Evolutionary conservation across 2,329 filamentous ascomycete species (phyloP).

Genomic region (Fusarium luffae): DNA sequence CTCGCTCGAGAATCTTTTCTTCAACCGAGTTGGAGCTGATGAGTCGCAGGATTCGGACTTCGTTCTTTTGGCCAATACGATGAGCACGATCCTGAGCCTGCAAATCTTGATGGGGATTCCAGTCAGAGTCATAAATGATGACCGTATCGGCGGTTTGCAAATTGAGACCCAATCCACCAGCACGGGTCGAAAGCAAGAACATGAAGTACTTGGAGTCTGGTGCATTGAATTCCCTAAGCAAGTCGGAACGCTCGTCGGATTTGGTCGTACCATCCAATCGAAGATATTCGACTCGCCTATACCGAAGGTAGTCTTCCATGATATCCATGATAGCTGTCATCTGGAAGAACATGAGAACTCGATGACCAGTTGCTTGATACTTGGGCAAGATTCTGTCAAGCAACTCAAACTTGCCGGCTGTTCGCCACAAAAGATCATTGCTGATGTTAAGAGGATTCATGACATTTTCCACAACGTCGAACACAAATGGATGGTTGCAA

Average conservation of each 20-base stretch:
- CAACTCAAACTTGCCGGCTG: conserved; percentile 95
- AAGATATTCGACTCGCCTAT: conserved; percentile 84
- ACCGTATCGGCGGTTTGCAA: conserved; percentile 98
- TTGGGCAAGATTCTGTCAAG: conserved; percentile 93
- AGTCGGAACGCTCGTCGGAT: conserved; percentile 93
- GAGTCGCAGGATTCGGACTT: conserved; percentile 93
- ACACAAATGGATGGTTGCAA: conserved; percentile 99
- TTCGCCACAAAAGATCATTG: conserved; percentile 95
- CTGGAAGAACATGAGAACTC: conserved; percentile 99
- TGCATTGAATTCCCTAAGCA: conserved; percentile 89
- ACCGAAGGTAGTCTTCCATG: conserved; percentile 97
- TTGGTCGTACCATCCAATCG: conserved; percentile 97
- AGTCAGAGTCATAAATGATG: conserved; percentile 99
- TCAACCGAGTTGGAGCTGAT: conserved; percentile 98
- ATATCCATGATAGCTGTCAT: conserved; percentile 99
- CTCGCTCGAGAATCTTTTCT: conserved; percentile 97
- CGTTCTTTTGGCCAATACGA: conserved; percentile 99
- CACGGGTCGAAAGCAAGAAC: conserved; percentile 97
- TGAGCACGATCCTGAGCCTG: conserved; percentile 99
- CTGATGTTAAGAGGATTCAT: conserved; percentile 92
- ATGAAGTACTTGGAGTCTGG: conserved; percentile 94
- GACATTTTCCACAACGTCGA: conserved; percentile 96
- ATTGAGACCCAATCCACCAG: conserved; percentile 96
- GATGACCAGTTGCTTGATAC: conserved; percentile 89
- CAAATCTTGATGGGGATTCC: conserved; percentile 99